Conservation (phyloP, 2,329 filamentous ascomycete genomes). For the Xylaria sp. region DNA sequence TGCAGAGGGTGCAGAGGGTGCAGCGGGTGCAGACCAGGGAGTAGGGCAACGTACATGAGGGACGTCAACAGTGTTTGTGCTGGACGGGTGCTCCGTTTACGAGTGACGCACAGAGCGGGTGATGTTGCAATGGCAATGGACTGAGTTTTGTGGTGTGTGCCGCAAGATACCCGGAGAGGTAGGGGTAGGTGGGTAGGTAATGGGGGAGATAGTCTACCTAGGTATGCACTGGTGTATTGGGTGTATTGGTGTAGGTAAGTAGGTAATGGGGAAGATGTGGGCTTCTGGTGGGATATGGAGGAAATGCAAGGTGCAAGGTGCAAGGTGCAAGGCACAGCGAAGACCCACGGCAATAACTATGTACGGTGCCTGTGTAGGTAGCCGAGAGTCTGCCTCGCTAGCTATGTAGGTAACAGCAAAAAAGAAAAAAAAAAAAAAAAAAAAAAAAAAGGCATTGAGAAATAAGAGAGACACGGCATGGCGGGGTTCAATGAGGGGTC, state of each 20-base stretch:
- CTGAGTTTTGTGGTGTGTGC: not conserved
- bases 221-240: too few species aligned
- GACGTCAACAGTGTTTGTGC: not conserved
- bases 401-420: too few species aligned
- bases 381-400: too few species aligned
- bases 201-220: too few species aligned
- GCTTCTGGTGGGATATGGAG: not conserved
- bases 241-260: not conserved
- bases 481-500: constrained; percentile 29
- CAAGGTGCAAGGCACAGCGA: not conserved
- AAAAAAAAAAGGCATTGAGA: not conserved
- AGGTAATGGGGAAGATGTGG: not conserved
- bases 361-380: not conserved
- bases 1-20: too few species aligned
- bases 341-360: not conserved
- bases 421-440: not conserved
- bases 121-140: too few species aligned
- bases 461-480: constrained; percentile 3
- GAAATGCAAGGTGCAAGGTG: not conserved
- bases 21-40: too few species aligned
- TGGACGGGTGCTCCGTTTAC: constrained; percentile 1
- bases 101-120: not conserved
- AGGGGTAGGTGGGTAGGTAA: not conserved
- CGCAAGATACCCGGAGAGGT: too few species aligned
- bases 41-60: constrained; percentile 19